phyloP scores from a whole-genome alignment of 2,329 filamentous ascomycete genomes.

The Cryphonectria parasitica region DNA sequence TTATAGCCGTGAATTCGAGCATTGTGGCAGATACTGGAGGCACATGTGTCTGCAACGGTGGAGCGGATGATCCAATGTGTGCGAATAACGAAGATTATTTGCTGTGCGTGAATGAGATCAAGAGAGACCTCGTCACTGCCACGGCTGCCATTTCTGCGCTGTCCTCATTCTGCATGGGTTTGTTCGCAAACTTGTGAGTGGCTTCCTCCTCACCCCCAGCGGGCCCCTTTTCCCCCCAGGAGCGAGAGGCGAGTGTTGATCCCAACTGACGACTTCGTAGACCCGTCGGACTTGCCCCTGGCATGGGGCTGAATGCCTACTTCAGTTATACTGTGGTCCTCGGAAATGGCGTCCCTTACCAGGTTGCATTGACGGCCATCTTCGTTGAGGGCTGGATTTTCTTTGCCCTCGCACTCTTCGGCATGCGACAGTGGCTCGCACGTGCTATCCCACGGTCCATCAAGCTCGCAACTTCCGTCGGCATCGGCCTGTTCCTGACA shows the following conservation, averaged over 20 bases:
- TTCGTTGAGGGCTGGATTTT: slow-evolving; percentile 90
- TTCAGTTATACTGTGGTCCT: slow-evolving; percentile 67
- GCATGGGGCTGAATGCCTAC: slow-evolving; percentile 86
- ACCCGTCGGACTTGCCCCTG: slow-evolving; percentile 72
- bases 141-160: slow-evolving; percentile 83
- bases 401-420: slow-evolving; percentile 75
- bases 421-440: slow-evolving; percentile 86
- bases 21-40: slow-evolving; percentile 68
- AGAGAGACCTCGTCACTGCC: slow-evolving; percentile 80
- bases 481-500: slow-evolving; percentile 82
- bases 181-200: slow-evolving; percentile 74
- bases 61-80: slow-evolving; percentile 57
- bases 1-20: slow-evolving; percentile 54
- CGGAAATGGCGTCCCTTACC: slow-evolving; percentile 59
- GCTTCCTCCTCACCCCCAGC: too few relatives aligned
- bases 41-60: slow-evolving; percentile 72
- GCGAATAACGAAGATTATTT: slow-evolving; percentile 60
- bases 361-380: slow-evolving; percentile 79
- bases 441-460: slow-evolving; percentile 81
- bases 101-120: slow-evolving; percentile 66
- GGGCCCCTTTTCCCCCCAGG: too few relatives aligned
- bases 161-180: slow-evolving; percentile 80
- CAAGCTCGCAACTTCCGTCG: slow-evolving; percentile 84
- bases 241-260: neutral
- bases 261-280: slow-evolving; percentile 32